Evolutionary conservation across 2,329 filamentous ascomycete species (phyloP).

Genomic region (Aphanocladium album): DNA sequence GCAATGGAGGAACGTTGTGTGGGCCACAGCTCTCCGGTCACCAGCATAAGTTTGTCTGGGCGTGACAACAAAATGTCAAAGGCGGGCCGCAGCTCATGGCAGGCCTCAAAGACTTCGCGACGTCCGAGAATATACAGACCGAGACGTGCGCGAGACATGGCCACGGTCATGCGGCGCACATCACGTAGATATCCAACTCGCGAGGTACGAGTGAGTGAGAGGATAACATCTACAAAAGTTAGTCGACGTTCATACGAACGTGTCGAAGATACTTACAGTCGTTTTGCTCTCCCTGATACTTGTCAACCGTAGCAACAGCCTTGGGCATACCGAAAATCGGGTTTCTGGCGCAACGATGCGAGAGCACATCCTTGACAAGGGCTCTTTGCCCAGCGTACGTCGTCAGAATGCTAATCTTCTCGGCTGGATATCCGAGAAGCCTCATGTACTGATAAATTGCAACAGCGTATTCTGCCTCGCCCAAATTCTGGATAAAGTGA

Average conservation of each 20-base stretch:
- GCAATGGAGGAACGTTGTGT: conserved; percentile 45
- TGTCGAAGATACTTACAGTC: conserved; percentile 64
- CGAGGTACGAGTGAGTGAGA: conserved; percentile 85
- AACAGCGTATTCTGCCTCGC: conserved; percentile 94
- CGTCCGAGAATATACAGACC: conserved; percentile 91
- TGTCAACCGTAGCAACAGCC: conserved; percentile 91
- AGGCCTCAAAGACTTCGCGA: conserved; percentile 80
- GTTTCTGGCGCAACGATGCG: conserved; percentile 76
- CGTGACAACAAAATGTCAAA: conserved; percentile 73
- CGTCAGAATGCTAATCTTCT: conserved; percentile 79
- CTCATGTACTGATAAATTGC: conserved; percentile 98
- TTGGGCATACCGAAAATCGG: conserved; percentile 83
- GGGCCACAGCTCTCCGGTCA: conserved; percentile 83
- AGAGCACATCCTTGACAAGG: conserved; percentile 80
- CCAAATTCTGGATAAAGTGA: conserved; percentile 94
- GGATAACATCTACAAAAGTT: conserved; percentile 67
- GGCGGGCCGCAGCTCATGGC: conserved; percentile 79
- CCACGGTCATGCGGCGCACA: conserved; percentile 88
- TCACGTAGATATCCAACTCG: conserved; percentile 90
- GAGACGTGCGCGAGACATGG: conserved; percentile 83
- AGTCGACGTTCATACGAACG: conserved; percentile 15
- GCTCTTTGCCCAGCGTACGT: conserved; percentile 92
- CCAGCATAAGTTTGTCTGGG: conserved; percentile 75
- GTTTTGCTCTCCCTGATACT: conserved; percentile 98
- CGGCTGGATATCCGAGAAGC: conserved; percentile 81